Evolutionary conservation across 805 yeast species (phyloP).

Genomic region (Barnettozyma sucrosica): DNA sequence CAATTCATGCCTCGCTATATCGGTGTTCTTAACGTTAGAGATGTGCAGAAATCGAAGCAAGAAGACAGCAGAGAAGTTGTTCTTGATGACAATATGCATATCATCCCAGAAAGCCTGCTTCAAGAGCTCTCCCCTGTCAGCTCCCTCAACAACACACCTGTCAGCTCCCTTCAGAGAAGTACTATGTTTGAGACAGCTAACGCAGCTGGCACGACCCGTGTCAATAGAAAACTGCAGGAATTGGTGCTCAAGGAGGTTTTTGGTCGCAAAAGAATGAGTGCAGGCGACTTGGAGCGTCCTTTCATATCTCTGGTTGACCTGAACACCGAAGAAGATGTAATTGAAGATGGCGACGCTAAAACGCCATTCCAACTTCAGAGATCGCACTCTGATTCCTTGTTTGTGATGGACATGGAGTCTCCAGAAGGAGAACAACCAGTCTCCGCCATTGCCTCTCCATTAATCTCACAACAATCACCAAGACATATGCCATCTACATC

Average conservation of each 20-base stretch:
- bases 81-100: slow-evolving; percentile 85
- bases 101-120: slow-evolving; percentile 76
- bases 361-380: slow-evolving; percentile 8
- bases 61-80: slow-evolving; percentile 54
- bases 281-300: slow-evolving; percentile 3
- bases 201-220: slow-evolving; percentile 45
- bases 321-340: slow-evolving; percentile 1
- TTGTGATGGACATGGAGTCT: slow-evolving; percentile 34
- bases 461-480: slow-evolving; percentile 9
- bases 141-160: slow-evolving; percentile 24
- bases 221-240: slow-evolving; percentile 67
- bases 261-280: slow-evolving; percentile 30
- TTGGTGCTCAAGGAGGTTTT: slow-evolving; percentile 69
- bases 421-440: slow-evolving; percentile 5
- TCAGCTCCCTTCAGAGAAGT: slow-evolving; percentile 6
- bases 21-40: slow-evolving; percentile 90
- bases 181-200: neutral
- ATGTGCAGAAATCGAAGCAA: slow-evolving; percentile 23
- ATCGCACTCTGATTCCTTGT: slow-evolving; percentile 31
- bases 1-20: slow-evolving; percentile 90
- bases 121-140: slow-evolving; percentile 49
- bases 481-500: slow-evolving; percentile 14
- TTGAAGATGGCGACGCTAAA: slow-evolving; percentile 1
- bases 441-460: slow-evolving; percentile 19
- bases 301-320: slow-evolving; percentile 2